Base-by-base conservation (phyloP, 768 basidiomycete species). In the Pulveroboletus sp. region DNA sequence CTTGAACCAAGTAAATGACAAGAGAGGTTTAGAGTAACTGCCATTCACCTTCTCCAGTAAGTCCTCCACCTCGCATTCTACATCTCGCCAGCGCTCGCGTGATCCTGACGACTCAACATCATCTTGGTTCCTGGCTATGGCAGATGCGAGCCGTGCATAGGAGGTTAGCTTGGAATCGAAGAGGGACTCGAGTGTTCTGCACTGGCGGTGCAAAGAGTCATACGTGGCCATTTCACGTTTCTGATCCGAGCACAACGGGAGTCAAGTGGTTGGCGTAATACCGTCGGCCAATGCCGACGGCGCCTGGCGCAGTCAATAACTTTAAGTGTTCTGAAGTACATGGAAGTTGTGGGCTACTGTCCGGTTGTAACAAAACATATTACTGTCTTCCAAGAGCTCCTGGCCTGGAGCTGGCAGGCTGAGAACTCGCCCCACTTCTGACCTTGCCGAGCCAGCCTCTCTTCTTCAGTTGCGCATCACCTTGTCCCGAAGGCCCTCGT, bases 141-240 rank as follows among this genome's bases (percentile, higher is more conserved):
- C 76, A 5, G 86, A 80, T 8, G 89, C 92, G 35, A 96, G 75
- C 58, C 91, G 89, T 17, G 91, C 82, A 69, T 98, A 98, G 10
- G 90, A 77, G 1, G 91, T 91, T 26, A 99, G 77, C 67, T 96
- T 95, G 27, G 87, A 73, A 63, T 96, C 92, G 55, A 98, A 88
- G 20, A 92, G 78, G 39, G 92, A 91, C 65, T 98, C 95, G 23
- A 97, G 82, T 5, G 93, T 93, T 60, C 94, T 78, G 70, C 91
- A 91, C 68, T 95, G 93, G 46, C 93, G 75, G 61, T 96, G 89
- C 27, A 97, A 77, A 47, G 86, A 80, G 59, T 98, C 95, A 73
- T 93, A 94, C 57, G 74, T 82, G 50, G 85, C 76, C 87, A 89
- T 91, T 31, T 5, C 20, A 42, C 22, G 41, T 53, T 9, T 20